A percentile compares a stretch with the other conserved stretches of the same genome.
Evolutionary conservation across 148 eudicot species (phyloP).

Genomic region (Simmondsia chinensis): DNA sequence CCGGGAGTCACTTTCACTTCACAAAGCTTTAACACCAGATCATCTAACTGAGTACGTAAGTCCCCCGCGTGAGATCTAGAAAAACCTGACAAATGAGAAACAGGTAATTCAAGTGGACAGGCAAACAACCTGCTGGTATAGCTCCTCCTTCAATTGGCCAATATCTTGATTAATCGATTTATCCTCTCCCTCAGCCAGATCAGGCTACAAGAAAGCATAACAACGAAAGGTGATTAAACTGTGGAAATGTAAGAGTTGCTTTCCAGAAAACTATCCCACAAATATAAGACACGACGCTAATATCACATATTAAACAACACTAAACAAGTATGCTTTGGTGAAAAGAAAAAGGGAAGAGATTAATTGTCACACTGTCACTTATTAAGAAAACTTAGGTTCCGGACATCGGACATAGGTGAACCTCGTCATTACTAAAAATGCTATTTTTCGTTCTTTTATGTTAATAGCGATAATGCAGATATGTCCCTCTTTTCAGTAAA

Average conservation of each 20-base stretch:
- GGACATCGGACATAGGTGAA: no score
- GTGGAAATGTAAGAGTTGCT: background rate
- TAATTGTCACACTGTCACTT: no score
- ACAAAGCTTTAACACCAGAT: background rate
- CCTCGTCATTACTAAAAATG: no score
- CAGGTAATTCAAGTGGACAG: background rate
- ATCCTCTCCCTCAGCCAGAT: conserved; percentile 71
- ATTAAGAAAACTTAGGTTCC: no score
- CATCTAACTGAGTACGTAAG: background rate
- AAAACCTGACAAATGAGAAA: background rate
- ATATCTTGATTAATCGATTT: conserved; percentile 44
- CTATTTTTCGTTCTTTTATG: no score
- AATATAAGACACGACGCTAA: background rate
- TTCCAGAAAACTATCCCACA: background rate
- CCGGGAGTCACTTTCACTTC: no score
- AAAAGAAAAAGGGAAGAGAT: no score
- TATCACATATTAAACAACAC: background rate
- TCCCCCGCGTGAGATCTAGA: background rate
- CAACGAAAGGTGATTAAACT: background rate
- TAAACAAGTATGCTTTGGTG: no score
- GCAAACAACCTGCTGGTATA: conserved; percentile 49
- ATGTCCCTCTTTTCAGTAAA: no score
- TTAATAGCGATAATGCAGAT: no score
- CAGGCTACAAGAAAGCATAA: conserved; percentile 50
- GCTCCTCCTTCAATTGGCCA: conserved; percentile 45